Base-by-base conservation (phyloP, 345 rosid genomes). In the Hibiscus trionum region DNA sequence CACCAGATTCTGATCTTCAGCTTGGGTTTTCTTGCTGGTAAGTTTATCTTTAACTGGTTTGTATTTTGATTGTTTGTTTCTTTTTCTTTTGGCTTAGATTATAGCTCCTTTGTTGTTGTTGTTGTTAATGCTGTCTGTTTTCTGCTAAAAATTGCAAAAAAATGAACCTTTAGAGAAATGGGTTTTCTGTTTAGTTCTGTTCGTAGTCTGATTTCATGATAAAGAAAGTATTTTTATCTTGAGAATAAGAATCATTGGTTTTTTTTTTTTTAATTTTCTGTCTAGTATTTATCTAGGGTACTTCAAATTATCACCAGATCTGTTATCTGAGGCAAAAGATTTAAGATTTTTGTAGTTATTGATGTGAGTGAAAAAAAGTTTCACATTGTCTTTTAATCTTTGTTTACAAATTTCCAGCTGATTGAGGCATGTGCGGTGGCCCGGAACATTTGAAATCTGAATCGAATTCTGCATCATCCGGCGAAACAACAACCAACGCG, bases 371-470 rank as follows among this genome's bases (percentile, higher is more conserved):
- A 50, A 5, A 1, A 50, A 15, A 50, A 50, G 55, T 50, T 50
- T 50, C 7, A 50, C 17, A 16, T 55, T 9, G 19, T n/a, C 26
- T 55, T 55, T 19, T 11, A 52, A 29, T 39, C 2, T 27, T 44
- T 61, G 53, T 0, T 7, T 16, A 68, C 10, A 27, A 19, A 64
- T 50, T 50, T 72, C 12, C 77, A 72, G 81, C 33, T 74, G 24
- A 73, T 44, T 15, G 62, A 77, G 80, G 76, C 49, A 79, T 85
- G 82, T 77, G 82, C 55, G 55, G 78, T 62, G 84, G 77, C 68
- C 63, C 78, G 15, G 82, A 76, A 56, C 33, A 50, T 35, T 81
- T 72, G 16, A 37, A 76, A 33, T 58, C 76, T 10, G 57, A 72
- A n/a, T 33, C 75, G 4, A 42, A 70, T 69, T 69, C 68, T 3